These are phyloP conservation scores for Spathaspora gorwiae DNA, from an alignment of 805 yeast genomes.

Conservation along the genomic window DNA sequence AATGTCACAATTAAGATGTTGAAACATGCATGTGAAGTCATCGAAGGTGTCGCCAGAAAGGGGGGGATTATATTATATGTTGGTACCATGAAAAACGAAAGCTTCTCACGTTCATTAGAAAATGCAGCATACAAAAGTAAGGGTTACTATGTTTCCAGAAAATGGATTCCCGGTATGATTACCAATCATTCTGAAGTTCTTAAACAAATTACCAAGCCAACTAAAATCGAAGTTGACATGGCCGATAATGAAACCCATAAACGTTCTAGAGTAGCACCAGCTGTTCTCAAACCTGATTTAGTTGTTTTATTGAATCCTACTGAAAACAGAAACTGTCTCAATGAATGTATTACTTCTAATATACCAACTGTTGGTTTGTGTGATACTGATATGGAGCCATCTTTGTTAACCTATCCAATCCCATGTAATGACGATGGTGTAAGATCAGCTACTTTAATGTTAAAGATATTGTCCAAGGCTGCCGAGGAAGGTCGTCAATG, in stretches of 20 bases:
- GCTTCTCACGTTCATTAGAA: constrained; percentile 60
- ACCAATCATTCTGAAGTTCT: constrained; percentile 77
- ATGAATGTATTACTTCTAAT: constrained; percentile 76
- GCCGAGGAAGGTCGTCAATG: constrained; percentile 71
- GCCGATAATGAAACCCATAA: constrained; percentile 59
- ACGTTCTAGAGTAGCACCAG: constrained; percentile 43
- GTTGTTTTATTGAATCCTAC: constrained; percentile 83
- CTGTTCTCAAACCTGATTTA: constrained; percentile 80
- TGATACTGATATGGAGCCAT: constrained; percentile 92
- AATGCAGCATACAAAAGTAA: constrained; percentile 72
- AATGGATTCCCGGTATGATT: constrained; percentile 94
- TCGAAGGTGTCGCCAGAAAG: constrained; percentile 71
- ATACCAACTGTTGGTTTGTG: constrained; percentile 91
- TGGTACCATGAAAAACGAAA: constrained; percentile 71
- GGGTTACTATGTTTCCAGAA: constrained; percentile 75
- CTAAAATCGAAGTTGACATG: constrained; percentile 62
- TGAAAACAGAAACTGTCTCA: constrained; percentile 74
- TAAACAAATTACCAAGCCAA: constrained; percentile 41
- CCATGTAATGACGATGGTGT: constrained; percentile 94
- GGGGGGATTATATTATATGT: constrained; percentile 85
- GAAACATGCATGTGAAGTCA: constrained; percentile 80
- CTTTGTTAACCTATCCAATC: constrained; percentile 85
- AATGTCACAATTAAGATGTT: constrained; percentile 75
- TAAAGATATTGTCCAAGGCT: constrained; percentile 81
- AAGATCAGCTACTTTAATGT: constrained; percentile 72